These are phyloP conservation scores for Suhomyces choctaworum DNA, from an alignment of 1,139 yeast genomes.

Conservation along the genomic window DNA sequence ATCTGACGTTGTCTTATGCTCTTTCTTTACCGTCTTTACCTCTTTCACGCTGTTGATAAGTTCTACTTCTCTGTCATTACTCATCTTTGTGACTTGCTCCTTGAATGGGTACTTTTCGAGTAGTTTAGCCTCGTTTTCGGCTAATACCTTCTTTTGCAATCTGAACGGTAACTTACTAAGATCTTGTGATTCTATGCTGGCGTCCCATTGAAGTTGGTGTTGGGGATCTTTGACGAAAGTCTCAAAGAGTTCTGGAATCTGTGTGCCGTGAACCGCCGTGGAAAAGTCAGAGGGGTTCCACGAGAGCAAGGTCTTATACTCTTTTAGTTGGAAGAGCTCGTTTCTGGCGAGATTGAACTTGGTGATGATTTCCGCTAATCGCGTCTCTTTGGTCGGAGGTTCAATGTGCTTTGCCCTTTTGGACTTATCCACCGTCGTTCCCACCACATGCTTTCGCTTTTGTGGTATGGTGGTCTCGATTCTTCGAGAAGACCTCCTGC, in stretches of 20 bases:
- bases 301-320: slow-evolving; percentile 57
- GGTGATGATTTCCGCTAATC: slow-evolving; percentile 37
- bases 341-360: slow-evolving; percentile 48
- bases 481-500: slow-evolving; percentile 8
- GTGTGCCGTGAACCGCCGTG: slow-evolving; percentile 13
- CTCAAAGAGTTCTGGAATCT: slow-evolving; percentile 38
- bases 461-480: slow-evolving; percentile 5
- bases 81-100: slow-evolving; percentile 28
- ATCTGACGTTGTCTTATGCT: background rate
- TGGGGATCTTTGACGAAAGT: slow-evolving; percentile 32
- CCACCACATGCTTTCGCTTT: slow-evolving; percentile 7
- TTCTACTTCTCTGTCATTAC: slow-evolving; percentile 26
- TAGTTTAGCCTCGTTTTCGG: slow-evolving; percentile 38
- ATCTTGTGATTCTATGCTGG: slow-evolving; percentile 27
- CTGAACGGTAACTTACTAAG: slow-evolving; percentile 41
- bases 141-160: slow-evolving; percentile 47
- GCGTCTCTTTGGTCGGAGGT: slow-evolving; percentile 18
- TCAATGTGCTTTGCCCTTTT: slow-evolving; percentile 2
- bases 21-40: slow-evolving; percentile 3
- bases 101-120: slow-evolving; percentile 40
- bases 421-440: background rate
- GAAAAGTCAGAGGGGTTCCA: slow-evolving; percentile 58
- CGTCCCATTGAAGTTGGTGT: slow-evolving; percentile 37
- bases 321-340: slow-evolving; percentile 59
- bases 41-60: slow-evolving; percentile 17